Base-by-base conservation (phyloP, 306 rosid species). In the Cyamopsis tetragonoloba region DNA sequence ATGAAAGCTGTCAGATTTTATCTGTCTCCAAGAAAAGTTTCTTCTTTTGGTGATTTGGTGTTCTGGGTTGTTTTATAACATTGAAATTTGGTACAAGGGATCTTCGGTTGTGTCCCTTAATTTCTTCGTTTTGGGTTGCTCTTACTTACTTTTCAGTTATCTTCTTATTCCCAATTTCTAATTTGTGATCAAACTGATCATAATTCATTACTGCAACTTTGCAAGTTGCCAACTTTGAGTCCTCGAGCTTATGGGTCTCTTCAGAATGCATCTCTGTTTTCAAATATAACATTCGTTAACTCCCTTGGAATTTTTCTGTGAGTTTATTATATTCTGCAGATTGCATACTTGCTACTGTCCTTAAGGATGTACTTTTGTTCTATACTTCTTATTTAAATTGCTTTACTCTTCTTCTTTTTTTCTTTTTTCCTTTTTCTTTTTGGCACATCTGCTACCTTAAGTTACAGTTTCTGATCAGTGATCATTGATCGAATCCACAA, bases 191-290 rank as follows among this genome's bases (percentile, higher is more conserved):
- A 32, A 12, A 44, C 19, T 64, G 46, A 71, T 75, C n/a, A 4
- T 63, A 43, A 31, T 53, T 54, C 18, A n/a, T n/a, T n/a, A 28
- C 37, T 59, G 49, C n/a, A n/a, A n/a, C n/a, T n/a, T n/a, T n/a
- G n/a, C n/a, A 77, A 44, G 59, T 67, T 64, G 46, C 35, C 48
- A 46, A 56, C 46, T 61, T 44, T 80, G 65, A 75, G 68, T 50
- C 73, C 28, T 22, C 76, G 57, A 24, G 47, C 64, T 77, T 70
- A 47, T 57, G 28, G 76, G 56, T 73, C 30, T 56, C 19, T 22
- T 7, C 18, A 39, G 48, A 54, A 49, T 66, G 3, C 70, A 22
- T 19, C 35, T 73, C 30, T 35, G 1, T 60, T 55, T 51, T 7
- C 53, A 66, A 17, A 57, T 78, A 63, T 66, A 30, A 61, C 46